phyloP scores from a whole-genome alignment of 495 filamentous ascomycete genomes.

The Penicillium egyptiacum region DNA sequence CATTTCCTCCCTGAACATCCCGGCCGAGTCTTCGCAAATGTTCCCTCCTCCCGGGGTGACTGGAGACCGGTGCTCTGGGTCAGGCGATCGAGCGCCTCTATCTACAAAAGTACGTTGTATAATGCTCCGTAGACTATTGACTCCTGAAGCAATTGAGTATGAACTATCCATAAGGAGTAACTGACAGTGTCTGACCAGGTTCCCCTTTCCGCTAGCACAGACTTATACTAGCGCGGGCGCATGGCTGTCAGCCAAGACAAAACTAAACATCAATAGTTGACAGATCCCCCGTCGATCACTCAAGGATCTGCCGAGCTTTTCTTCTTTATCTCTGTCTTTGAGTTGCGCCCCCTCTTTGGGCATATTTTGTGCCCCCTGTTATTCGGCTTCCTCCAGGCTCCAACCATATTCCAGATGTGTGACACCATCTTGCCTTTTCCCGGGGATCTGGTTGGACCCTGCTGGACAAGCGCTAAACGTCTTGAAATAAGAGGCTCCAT shows the following conservation, averaged over 20 bases:
- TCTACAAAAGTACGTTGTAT: neutral
- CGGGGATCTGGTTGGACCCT: constrained; percentile 21
- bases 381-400: constrained; percentile 7
- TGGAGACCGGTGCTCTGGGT: constrained; percentile 11
- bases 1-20: neutral
- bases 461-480: constrained; percentile 27
- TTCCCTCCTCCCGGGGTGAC: neutral
- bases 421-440: constrained; percentile 16
- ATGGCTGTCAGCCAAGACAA: constrained; percentile 41
- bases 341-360: constrained; percentile 6
- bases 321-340: constrained; percentile 17
- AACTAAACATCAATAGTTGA: constrained; percentile 50
- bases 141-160: constrained; percentile 23
- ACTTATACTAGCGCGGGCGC: constrained; percentile 16
- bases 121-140: constrained; percentile 22
- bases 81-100: constrained; percentile 6
- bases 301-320: constrained; percentile 38
- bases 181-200: constrained; percentile 3
- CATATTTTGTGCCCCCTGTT: neutral
- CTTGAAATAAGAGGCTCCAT: constrained; percentile 26
- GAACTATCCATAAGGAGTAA: constrained; percentile 8
- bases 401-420: constrained; percentile 3
- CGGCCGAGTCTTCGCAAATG: constrained; percentile 2
- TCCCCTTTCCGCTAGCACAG: constrained; percentile 3
- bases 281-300: constrained; percentile 47